Evolutionary conservation across 768 basidiomycete species (phyloP), one percentile per base, ranked within the genome.

Genomic region (Cytidiella melzeri): DNA sequence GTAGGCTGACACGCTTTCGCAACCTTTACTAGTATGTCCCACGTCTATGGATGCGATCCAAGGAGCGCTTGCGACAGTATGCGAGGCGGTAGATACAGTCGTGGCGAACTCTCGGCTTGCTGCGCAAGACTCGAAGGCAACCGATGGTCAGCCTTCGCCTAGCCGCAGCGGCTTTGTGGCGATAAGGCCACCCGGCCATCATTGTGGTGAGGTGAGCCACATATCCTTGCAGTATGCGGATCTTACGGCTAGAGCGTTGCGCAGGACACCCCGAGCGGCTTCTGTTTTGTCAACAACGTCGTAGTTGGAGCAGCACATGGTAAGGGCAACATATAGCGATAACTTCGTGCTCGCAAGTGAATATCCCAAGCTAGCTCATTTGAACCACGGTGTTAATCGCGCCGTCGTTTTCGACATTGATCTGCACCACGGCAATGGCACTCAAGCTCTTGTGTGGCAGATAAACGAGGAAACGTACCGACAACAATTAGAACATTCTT

Each of bases 211-310:
- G 54, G 62, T 61, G n/a, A 11, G 36, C 13, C 12, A 9, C 13
- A 40, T 37, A 12, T 34, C 37, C 42, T 11, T 24, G 26, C 30
- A 11, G n/a, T 24, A 37, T 21, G 27, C 9, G 15, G 21, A 24
- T n/a, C 3, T 15, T 23, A 19, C 7, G 23, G 21, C 24, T 21
- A 20, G 34, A 23, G 20, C 15, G 24, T 37, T 13, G 5, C 21
- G 1, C 30, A 63, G 65, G 81, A 92, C 51, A 79, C 80, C 0
- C 95, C 95, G 0, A 84, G 81, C 9, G 95, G 95, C 0, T 98
- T 97, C 64, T 97, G 95, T 65, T 96, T 94, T 57, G 77, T 96
- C 25, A 97, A 97, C 56, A 99, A 98, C 59, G 87, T 96, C 0
- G 84, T 85, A 0, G 76, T 97, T 3, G 93, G 76, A 0, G 92